Evolutionary conservation across 768 basidiomycete species (phyloP), one percentile per base, ranked within the genome.

Genomic region (Xerocomellus chrysenteron): DNA sequence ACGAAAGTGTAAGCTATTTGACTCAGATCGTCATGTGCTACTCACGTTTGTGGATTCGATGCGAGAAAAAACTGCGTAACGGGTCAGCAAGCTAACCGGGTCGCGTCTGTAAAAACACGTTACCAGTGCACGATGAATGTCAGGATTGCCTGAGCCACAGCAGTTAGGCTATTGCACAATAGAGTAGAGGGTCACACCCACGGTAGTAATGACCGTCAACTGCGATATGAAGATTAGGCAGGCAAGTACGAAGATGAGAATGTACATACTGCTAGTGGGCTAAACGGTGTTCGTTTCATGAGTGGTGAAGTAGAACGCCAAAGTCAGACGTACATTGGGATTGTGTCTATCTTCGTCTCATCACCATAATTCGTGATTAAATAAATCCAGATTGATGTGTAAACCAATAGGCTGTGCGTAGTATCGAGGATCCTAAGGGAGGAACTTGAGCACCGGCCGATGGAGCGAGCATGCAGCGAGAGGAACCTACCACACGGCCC

Each of bases 91-190:
- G 28, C 39, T 3, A 45, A 28, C 26, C 16, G 5, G n/a, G 5
- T 0, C 2, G 17, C 24, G 10, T 37, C 9, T 3, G 13, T 2
- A 26, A 11, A 24, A 41, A 44, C 14, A n/a, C 50, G 73, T 41
- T 46, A 81, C 80, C 80, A 78, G 56, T 82, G 81, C 5, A 82
- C 80, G 32, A 81, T 70, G 49, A 81, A 76, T 0, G 80, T 82
- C 32, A 80, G 68, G 28, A 78, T 61, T 1, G 79, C 80, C 80
- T 60, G 74, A 74, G 70, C 0, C 71, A 67, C 21, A 69, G 50
- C 2, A 47, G 32, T 60, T 36, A 50, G 49, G 12, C 3, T 24
- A 26, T 2, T 24, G 35, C 5, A 14, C 17, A 50, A 36, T 37
- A 39, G 2, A n/a, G 46, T 16, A 40, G 3, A 14, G 2, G 4